Conservation (phyloP, 2,329 filamentous ascomycete genomes). For the Trematosphaeria pertusa region DNA sequence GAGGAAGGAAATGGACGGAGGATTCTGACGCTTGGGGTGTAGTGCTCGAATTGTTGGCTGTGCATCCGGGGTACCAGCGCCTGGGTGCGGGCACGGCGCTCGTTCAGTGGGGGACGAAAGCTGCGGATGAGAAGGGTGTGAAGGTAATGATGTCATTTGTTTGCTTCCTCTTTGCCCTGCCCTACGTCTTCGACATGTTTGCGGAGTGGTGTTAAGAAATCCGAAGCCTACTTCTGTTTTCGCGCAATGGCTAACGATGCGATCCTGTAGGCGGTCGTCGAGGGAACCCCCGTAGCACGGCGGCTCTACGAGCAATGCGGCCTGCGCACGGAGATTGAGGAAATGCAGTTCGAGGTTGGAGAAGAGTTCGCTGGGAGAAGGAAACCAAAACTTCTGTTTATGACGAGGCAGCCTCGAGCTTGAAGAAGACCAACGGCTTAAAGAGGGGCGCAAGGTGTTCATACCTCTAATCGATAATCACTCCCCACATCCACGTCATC, state of each 20-base stretch:
- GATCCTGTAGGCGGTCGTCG: slow-evolving; percentile 15
- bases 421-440: too few species aligned
- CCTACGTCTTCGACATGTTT: too few species aligned
- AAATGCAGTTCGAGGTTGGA: slow-evolving; percentile 19
- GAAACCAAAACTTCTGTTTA: slow-evolving; percentile 15
- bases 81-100: slow-evolving; percentile 21
- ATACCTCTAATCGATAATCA: too few species aligned
- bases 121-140: slow-evolving; percentile 18
- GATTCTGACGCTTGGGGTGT: slow-evolving; percentile 1
- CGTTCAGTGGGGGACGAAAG: slow-evolving; percentile 20
- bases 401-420: slow-evolving; percentile 9
- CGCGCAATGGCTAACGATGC: slow-evolving; percentile 1
- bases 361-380: slow-evolving; percentile 14
- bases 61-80: slow-evolving; percentile 20
- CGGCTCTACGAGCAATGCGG: slow-evolving; percentile 19
- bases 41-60: slow-evolving; percentile 27
- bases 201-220: neutral
- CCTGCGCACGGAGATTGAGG: slow-evolving; percentile 16
- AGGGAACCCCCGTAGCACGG: slow-evolving; percentile 16
- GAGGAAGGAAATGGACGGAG: neutral
- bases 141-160: too few species aligned
- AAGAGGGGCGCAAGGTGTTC: too few species aligned
- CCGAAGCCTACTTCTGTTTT: neutral
- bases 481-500: too few species aligned
- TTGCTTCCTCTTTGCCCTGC: too few species aligned